These are phyloP conservation scores for Phytophthora rubi DNA, from an alignment of 352 stramenopile species.

Conservation along the genomic window DNA sequence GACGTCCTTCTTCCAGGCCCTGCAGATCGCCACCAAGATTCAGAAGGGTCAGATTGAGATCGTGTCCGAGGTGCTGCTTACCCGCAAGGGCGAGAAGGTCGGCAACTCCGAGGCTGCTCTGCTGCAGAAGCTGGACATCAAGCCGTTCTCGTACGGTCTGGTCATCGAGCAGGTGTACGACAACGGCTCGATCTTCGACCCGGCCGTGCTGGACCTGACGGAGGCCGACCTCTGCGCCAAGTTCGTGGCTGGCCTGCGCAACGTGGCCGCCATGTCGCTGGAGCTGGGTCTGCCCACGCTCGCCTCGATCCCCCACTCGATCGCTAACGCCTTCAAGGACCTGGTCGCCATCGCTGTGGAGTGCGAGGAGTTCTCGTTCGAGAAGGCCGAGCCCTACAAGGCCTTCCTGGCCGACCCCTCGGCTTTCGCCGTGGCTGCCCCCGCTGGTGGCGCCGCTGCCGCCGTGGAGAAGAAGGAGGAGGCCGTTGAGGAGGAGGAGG, in stretches of 20 bases:
- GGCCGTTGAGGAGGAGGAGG: slow-evolving; percentile 80
- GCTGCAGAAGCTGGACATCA: slow-evolving; percentile 99
- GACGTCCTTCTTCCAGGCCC: slow-evolving; percentile 99
- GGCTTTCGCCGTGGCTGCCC: slow-evolving; percentile 92
- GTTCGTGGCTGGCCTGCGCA: slow-evolving; percentile 94
- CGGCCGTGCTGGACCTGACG: slow-evolving; percentile 98
- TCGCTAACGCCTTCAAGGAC: slow-evolving; percentile 99
- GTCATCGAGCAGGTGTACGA: slow-evolving; percentile 98
- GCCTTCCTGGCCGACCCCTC: slow-evolving; percentile 94
- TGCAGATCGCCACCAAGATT: slow-evolving; percentile 99
- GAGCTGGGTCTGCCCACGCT: slow-evolving; percentile 97
- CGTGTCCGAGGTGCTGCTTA: slow-evolving; percentile 95
- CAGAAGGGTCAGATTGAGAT: slow-evolving; percentile 99
- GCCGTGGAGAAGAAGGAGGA: slow-evolving; percentile 73
- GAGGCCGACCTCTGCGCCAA: slow-evolving; percentile 97
- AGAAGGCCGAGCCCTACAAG: slow-evolving; percentile 97
- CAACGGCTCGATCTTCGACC: slow-evolving; percentile 99
- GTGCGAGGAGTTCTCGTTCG: slow-evolving; percentile 97
- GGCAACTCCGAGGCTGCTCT: slow-evolving; percentile 98
- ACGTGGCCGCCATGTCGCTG: slow-evolving; percentile 96
- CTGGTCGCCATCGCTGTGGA: slow-evolving; percentile 96
- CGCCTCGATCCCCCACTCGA: slow-evolving; percentile 98
- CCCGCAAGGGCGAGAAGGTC: slow-evolving; percentile 96
- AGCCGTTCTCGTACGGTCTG: slow-evolving; percentile 99
- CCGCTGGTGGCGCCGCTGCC: slow-evolving; percentile 80